These are phyloP conservation scores for Xylaria sp. DNA, from an alignment of 2,329 filamentous ascomycete genomes.

Conservation along the genomic window DNA sequence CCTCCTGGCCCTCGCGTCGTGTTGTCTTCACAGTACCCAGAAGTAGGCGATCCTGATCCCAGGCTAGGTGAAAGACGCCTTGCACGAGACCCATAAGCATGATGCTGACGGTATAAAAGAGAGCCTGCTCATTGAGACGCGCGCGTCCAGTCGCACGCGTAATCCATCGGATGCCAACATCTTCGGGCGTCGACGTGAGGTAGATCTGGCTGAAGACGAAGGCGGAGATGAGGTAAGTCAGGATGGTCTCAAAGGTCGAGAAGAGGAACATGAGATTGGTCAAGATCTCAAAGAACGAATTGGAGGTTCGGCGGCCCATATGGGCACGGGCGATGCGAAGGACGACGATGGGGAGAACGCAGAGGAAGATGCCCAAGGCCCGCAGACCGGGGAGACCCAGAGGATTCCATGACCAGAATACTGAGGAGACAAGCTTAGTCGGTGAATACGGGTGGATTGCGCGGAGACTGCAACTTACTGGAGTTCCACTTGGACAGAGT, in stretches of 20 bases:
- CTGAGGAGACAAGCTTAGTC: constrained; percentile 39
- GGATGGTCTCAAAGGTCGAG: constrained; percentile 62
- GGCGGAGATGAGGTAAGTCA: constrained; percentile 73
- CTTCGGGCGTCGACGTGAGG: constrained; percentile 60
- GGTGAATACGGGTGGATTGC: neutral
- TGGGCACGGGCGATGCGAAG: constrained; percentile 82
- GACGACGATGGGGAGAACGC: constrained; percentile 71
- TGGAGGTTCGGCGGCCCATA: constrained; percentile 65
- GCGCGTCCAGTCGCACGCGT: constrained; percentile 64
- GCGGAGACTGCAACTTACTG: constrained; percentile 44
- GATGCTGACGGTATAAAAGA: constrained; percentile 72
- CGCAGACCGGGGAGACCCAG: constrained; percentile 70
- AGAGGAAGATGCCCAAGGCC: constrained; percentile 68
- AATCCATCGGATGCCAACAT: constrained; percentile 65
- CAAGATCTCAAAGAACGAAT: constrained; percentile 62
- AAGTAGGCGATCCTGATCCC: constrained; percentile 65
- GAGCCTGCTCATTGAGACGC: constrained; percentile 76
- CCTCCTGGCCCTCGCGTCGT: constrained; percentile 22
- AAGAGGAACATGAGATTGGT: constrained; percentile 51
- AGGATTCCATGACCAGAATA: constrained; percentile 83
- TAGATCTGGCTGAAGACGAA: constrained; percentile 77
- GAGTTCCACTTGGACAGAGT: constrained; percentile 64
- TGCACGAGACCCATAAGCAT: constrained; percentile 64
- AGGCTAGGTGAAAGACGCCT: constrained; percentile 61
- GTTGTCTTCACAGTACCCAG: constrained; percentile 37